phyloP scores from a whole-genome alignment of 768 basidiomycete genomes.

The Rickenella mellea region DNA sequence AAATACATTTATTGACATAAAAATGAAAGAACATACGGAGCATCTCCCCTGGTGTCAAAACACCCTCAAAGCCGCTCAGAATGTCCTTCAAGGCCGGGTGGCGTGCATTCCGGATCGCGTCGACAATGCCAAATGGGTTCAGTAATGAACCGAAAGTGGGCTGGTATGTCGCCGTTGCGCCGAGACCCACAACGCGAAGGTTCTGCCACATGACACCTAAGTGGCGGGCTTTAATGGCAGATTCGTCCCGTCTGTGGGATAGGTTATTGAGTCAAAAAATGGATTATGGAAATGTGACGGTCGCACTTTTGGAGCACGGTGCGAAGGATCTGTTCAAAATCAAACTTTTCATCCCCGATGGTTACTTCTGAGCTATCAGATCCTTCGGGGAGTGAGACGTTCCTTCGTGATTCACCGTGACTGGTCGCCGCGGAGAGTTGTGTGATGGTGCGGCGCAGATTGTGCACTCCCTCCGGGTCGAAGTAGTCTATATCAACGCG shows the following conservation, averaged over 20 bases:
- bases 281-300: not conserved
- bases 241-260: conserved; percentile 30
- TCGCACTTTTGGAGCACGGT: conserved; percentile 15
- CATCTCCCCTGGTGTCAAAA: conserved; percentile 34
- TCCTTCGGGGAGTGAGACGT: not conserved
- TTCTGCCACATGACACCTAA: conserved; percentile 2
- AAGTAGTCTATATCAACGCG: conserved; percentile 7
- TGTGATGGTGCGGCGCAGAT: conserved; percentile 2
- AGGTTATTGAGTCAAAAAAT: not conserved
- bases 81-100: conserved; percentile 27
- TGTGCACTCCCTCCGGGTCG: conserved; percentile 5
- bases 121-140: conserved; percentile 16
- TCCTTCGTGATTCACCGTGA: not conserved
- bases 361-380: not conserved
- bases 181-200: conserved; percentile 8
- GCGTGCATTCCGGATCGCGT: conserved; percentile 19
- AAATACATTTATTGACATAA: not conserved
- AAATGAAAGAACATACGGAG: conserved; percentile 14
- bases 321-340: conserved; percentile 20
- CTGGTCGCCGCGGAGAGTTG: not conserved
- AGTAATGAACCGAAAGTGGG: conserved; percentile 21
- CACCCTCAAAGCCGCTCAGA: conserved; percentile 27
- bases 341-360: conserved; percentile 13
- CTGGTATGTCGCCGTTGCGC: conserved; percentile 6
- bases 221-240: not conserved